Percentiles rank a stretch among this genome's conserved stretches.
phyloP scores from a whole-genome alignment of 176 grass and related monocot genomes.

The Oryza meyeriana region DNA sequence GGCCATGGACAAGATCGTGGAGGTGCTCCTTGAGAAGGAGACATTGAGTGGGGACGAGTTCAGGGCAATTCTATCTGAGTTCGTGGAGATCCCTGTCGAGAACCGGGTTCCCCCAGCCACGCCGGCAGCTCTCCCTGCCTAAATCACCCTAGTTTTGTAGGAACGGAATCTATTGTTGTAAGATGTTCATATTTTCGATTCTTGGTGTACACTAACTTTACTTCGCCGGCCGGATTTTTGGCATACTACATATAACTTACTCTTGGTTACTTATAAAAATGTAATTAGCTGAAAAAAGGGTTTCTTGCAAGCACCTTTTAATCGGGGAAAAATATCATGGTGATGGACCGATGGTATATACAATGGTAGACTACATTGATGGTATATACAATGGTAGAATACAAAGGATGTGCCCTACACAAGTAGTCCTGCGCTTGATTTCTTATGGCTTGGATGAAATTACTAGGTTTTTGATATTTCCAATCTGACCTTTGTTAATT shows the following conservation, averaged over 20 bases:
- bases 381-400: background rate
- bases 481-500: background rate
- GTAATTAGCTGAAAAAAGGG: conserved; percentile 42
- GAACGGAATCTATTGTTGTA: conserved; percentile 37
- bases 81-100: conserved; percentile 83
- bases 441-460: background rate
- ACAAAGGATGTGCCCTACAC: background rate
- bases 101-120: conserved; percentile 74
- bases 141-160: conserved; percentile 29
- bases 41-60: conserved; percentile 83
- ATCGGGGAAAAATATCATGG: background rate
- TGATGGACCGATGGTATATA: background rate
- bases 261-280: conserved; percentile 40
- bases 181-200: conserved; percentile 53
- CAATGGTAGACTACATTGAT: background rate
- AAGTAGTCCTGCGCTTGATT: background rate
- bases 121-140: conserved; percentile 45
- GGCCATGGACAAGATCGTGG: conserved; percentile 94
- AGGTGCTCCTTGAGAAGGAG: conserved; percentile 94
- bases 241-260: conserved; percentile 36
- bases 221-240: conserved; percentile 28
- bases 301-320: background rate
- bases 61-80: conserved; percentile 84
- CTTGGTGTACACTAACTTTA: conserved; percentile 41
- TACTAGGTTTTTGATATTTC: background rate